These are phyloP conservation scores for Pseudohyphozyma bogoriensis DNA, from an alignment of 768 basidiomycete genomes.

Conservation along the genomic window DNA sequence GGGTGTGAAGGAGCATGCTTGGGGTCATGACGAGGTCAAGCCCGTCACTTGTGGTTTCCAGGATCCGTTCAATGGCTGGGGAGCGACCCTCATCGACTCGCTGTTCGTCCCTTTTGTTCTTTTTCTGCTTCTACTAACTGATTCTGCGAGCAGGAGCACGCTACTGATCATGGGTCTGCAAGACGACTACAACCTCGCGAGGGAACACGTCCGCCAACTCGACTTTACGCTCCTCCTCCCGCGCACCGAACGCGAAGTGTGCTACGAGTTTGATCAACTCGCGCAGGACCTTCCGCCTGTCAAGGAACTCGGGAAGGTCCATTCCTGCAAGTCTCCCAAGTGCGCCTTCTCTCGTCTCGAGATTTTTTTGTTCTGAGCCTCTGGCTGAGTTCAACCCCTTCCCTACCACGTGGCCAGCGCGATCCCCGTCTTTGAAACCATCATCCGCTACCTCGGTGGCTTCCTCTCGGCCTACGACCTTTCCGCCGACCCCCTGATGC, in stretches of 20 bases:
- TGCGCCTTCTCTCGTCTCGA: too few relatives aligned
- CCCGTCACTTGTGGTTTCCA: slow-evolving; percentile 8
- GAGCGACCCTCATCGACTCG: slow-evolving; percentile 34
- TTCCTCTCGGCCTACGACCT: slow-evolving; percentile 41
- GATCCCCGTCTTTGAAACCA: slow-evolving; percentile 41
- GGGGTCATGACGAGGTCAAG: slow-evolving; percentile 29
- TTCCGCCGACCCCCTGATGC: slow-evolving; percentile 40
- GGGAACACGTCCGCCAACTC: slow-evolving; percentile 33
- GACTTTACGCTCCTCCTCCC: slow-evolving; percentile 32
- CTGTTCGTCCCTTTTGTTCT: slow-evolving; percentile 2
- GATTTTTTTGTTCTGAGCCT: background rate
- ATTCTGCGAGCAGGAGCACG: slow-evolving; percentile 18
- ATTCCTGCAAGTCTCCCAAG: background rate
- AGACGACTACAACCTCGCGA: slow-evolving; percentile 34
- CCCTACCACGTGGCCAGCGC: background rate
- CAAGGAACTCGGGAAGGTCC: background rate
- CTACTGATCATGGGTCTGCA: slow-evolving; percentile 34
- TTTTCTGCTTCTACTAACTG: background rate
- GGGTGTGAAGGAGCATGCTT: slow-evolving; percentile 4
- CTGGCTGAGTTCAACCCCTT: slow-evolving; percentile 18
- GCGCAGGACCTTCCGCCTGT: too few relatives aligned
- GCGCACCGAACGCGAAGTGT: too few relatives aligned
- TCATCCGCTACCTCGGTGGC: slow-evolving; percentile 43
- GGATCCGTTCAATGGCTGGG: slow-evolving; percentile 35
- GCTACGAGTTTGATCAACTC: too few relatives aligned